These are phyloP conservation scores for Zopfia rhizophila DNA, from an alignment of 2,329 filamentous ascomycete species.

Conservation along the genomic window DNA sequence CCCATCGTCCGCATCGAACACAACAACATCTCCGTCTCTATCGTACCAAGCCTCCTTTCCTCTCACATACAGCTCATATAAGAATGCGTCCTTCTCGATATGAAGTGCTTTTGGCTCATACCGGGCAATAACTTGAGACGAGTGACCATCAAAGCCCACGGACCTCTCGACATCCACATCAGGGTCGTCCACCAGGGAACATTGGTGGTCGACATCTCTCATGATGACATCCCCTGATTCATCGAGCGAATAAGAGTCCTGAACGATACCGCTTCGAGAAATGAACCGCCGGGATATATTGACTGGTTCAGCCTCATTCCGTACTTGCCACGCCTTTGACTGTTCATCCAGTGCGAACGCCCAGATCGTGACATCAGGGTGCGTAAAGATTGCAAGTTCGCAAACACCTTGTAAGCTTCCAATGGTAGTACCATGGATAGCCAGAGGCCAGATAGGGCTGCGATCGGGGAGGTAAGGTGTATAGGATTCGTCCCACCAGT, in stretches of 20 bases:
- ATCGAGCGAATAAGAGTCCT: slow-evolving; percentile 23
- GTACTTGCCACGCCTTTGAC: slow-evolving; percentile 60
- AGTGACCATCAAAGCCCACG: slow-evolving; percentile 34
- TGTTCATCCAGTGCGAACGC: slow-evolving; percentile 59
- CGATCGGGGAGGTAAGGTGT: slow-evolving; percentile 14
- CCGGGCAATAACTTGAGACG: slow-evolving; percentile 20
- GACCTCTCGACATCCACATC: slow-evolving; percentile 10
- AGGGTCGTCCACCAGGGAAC: background rate
- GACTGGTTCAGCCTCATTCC: slow-evolving; percentile 30
- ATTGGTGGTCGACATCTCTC: slow-evolving; percentile 10
- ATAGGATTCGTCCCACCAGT: slow-evolving; percentile 38
- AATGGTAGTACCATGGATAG: slow-evolving; percentile 62
- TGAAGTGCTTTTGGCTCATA: slow-evolving; percentile 34
- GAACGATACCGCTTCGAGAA: slow-evolving; percentile 38
- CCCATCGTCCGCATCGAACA: background rate
- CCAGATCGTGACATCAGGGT: slow-evolving; percentile 61
- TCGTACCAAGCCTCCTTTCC: slow-evolving; percentile 45
- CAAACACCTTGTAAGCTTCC: slow-evolving; percentile 58
- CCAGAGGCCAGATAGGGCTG: slow-evolving; percentile 58
- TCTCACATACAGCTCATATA: slow-evolving; percentile 39
- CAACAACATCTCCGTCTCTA: slow-evolving; percentile 39
- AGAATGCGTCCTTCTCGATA: slow-evolving; percentile 41
- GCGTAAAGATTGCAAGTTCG: slow-evolving; percentile 62
- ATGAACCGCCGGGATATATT: slow-evolving; percentile 24
- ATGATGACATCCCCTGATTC: slow-evolving; percentile 25